Conservation (phyloP, 2,329 filamentous ascomycete genomes). For the Zymoseptoria tritici region DNA sequence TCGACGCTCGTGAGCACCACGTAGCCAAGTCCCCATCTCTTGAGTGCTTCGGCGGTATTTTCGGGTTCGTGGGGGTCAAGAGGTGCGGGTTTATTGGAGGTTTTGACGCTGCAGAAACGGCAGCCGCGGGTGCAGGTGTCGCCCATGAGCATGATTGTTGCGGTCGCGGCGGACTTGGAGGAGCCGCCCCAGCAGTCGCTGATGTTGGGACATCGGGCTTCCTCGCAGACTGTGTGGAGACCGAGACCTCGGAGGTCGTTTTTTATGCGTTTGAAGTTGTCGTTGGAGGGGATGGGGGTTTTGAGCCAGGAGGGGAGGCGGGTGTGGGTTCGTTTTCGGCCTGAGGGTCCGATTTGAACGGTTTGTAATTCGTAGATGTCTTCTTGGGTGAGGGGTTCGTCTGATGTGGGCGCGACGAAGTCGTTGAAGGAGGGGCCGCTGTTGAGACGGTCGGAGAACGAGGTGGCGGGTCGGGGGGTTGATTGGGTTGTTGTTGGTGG, state of each 20-base stretch:
- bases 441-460: conserved; percentile 57
- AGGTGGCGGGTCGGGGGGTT: conserved; percentile 40
- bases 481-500: conserved; percentile 27
- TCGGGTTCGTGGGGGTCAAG: conserved; percentile 95
- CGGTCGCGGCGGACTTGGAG: conserved; percentile 82
- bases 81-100: conserved; percentile 64
- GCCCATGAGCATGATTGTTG: conserved; percentile 99
- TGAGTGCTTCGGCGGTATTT: conserved; percentile 88
- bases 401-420: conserved; percentile 42
- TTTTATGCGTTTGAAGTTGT: conserved; percentile 92
- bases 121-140: conserved; percentile 96
- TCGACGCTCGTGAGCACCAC: conserved; percentile 92
- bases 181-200: conserved; percentile 95
- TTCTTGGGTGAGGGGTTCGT: conserved; percentile 35
- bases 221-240: conserved; percentile 94
- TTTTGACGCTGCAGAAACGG: conserved; percentile 96
- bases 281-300: conserved; percentile 80
- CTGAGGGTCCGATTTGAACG: conserved; percentile 53
- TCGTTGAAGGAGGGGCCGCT: conserved; percentile 57
- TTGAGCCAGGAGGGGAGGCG: conserved; percentile 91
- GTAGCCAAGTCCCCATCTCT: conserved; percentile 89
- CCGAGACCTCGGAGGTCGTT: conserved; percentile 81
- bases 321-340: conserved; percentile 58
- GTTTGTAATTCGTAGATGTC: conserved; percentile 56
- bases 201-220: conserved; percentile 94